Evolutionary conservation across 345 rosid genomes (phyloP), one percentile per base, ranked within the genome.

Genomic region (Moricandia arvensis): DNA sequence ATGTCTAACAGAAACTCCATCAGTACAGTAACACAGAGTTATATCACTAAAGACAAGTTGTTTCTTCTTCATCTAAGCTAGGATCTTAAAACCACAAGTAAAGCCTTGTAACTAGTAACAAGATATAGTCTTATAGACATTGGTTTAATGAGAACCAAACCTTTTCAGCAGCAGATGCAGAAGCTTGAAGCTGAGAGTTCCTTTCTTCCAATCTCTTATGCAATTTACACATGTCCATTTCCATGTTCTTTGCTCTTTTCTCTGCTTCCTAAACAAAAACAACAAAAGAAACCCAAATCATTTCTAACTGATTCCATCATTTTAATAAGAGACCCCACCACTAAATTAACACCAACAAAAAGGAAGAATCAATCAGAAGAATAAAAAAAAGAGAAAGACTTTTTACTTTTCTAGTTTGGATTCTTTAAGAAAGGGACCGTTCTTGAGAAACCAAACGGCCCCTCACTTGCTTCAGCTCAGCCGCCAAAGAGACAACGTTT

Each of bases 381-480:
- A 57, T 43, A 24, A 64, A 59, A 21, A 61, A 59, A 68, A 38
- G 15, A 76, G 49, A 65, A 13, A 3, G 78, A 80, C 80, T 8
- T 74, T 8, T 55, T 10, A 76, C 98, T 91, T 91, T 86, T 83
- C 98, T 83, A 27, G 83, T 77, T 51, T 82, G 72, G 90, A 74
- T 86, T 91, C 99, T 67, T 85, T 86, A 54, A 83, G 84, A 80
- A 86, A 90, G 3, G 3, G 79, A 84, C 47, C 90, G 92, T 73
- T 91, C 90, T 79, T 90, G 90, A 57, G 87, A 86, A 27, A 93
- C 85, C 82, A 95, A 86, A 65, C 97, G 97, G 72, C 81, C 81
- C 45, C 93, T 90, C n/a, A 82, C 92, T 72, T 86, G 97, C 81
- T 88, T 91, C 59, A 95, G 76, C 87, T 91, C 97, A 2, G 92